Base-by-base conservation (phyloP, 163 green algal genomes). In the Chloroidium sp. region DNA sequence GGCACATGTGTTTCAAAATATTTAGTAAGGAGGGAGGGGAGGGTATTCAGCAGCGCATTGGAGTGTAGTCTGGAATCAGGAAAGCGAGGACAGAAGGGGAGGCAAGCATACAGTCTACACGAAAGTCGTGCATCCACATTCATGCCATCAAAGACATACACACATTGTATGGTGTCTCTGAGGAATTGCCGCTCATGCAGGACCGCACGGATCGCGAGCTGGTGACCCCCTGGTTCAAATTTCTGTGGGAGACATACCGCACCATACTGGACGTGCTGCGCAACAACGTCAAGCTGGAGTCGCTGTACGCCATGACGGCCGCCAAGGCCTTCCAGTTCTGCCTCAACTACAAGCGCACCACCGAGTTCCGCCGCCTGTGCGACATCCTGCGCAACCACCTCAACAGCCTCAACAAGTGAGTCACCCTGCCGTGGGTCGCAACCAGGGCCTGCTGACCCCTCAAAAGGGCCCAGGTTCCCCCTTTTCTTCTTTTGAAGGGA, bases 221-320 rank as follows among this genome's bases (percentile, higher is more conserved):
- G 77, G 95, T 98, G 8, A 98, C 96, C 6, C 96, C 96, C 36
- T 99, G 96, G 96, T 99, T 99, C 92, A 97, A 97, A 82, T 99
- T 99, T 84, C 89, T 99, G 84, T 99, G 96, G 96, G 96, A 99
- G 89, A 94, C 92, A 3, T 98, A 99, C 90, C 89, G 95, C 79
- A 97, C 91, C 77, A 90, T 96, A 74, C 90, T 99, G 82, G 96
- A 99, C 84, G 97, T 98, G 78, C 90, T 99, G 86, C 91, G 95
- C 80, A 98, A 97, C 90, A 99, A 99, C 88, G 90, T 90, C 69
- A 92, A 94, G 79, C 90, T 97, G 62, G 92, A 94, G 87, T 86
- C 84, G 36, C 90, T 94, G 76, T 96, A 95, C 82, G 88, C 90
- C 59, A 93, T 94, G 88, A 92, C 86, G 8, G 92, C 92, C 4